Evolutionary conservation across 2,329 filamentous ascomycete genomes (phyloP).

Genomic region (Elsinoe ampelina): DNA sequence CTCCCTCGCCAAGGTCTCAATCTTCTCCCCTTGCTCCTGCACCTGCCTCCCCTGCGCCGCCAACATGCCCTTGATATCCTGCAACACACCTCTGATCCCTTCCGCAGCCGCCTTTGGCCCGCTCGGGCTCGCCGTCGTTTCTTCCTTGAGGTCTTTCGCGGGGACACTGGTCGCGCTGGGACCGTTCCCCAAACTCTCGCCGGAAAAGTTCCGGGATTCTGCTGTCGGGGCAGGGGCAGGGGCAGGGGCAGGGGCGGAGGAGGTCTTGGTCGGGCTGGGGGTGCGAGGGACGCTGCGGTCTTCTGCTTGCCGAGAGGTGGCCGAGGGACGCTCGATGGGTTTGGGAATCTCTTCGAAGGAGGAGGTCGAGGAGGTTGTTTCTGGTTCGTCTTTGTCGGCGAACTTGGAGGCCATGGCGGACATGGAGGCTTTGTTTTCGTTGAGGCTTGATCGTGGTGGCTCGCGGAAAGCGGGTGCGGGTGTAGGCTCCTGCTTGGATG

Average conservation of each 20-base stretch:
- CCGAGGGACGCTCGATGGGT: constrained; percentile 53
- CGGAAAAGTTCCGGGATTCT: background rate
- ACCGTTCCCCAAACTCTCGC: constrained; percentile 16
- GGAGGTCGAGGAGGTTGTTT: constrained; percentile 56
- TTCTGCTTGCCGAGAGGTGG: constrained; percentile 30
- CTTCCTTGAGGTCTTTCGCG: constrained; percentile 18
- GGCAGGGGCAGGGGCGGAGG: constrained; percentile 22
- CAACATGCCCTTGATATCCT: constrained; percentile 68
- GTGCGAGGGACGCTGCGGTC: constrained; percentile 27
- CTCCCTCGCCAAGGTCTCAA: constrained; percentile 68
- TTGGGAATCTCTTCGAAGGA: constrained; percentile 82
- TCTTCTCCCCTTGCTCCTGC: constrained; percentile 25
- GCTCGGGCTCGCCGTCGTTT: constrained; percentile 17
- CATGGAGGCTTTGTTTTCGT: constrained; percentile 81
- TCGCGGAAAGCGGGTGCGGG: constrained; percentile 37
- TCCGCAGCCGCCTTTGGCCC: constrained; percentile 38
- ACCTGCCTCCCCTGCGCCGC: constrained; percentile 63
- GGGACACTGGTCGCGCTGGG: constrained; percentile 15
- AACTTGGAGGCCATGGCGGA: constrained; percentile 77
- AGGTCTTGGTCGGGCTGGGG: constrained; percentile 19
- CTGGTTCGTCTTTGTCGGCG: constrained; percentile 59
- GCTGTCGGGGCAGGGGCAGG: constrained; percentile 21
- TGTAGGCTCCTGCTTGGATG: constrained; percentile 39
- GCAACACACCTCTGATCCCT: constrained; percentile 55
- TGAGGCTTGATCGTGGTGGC: constrained; percentile 58